Evolutionary conservation across 1,284 basidiomycete genomes (phyloP), one percentile per base, ranked within the genome.

Genomic region (Cryptococcus floricola): DNA sequence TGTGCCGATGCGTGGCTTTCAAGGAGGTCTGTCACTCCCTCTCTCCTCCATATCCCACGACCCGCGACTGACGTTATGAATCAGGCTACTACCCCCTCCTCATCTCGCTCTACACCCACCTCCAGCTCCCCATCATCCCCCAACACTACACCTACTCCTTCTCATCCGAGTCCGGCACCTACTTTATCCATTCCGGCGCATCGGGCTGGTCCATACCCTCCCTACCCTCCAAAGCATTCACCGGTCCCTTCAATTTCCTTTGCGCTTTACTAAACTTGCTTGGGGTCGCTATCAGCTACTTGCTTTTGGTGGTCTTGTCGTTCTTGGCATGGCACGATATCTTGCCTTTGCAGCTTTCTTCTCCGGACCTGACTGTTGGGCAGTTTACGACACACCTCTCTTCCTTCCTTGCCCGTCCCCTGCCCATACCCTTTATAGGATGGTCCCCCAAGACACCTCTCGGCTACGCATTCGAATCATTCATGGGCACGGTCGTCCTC

Each of bases 1-100:
- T 66, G 87, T 88, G 0, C 87, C 87, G 1, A 89, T 89, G 87
- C 78, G 87, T 23, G 85, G 84, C 1, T 88, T 88, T 69, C 87
- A 88, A 79, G 85, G 85, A 77, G 85, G 85, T 84, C 53, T 18
- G 51, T 57, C 16, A 45, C n/a, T 16, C 3, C 34, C 19, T 31
- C 12, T 4, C 4, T 27, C 13, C 23, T 34, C 48, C 54, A 38
- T 16, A 5, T n/a, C 42, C 25, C 42, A 44, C 18, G 3, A 18
- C 42, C 1, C 42, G 2, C 5, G 18, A 45, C 25, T 25, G 48
- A 5, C 48, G 18, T 23, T 23, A 23, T 23, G 23, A 23, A 47
- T 12, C 60, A 87, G 86, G 87, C 0, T 88, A 88, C 69, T 88
- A 89, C 68, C 81, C 82, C 1, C 81, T 83, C 44, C 78, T 89